A percentile compares a stretch with the other conserved stretches of the same genome.
phyloP scores from a whole-genome alignment of 2,329 filamentous ascomycete genomes.

The Alternaria sp. region DNA sequence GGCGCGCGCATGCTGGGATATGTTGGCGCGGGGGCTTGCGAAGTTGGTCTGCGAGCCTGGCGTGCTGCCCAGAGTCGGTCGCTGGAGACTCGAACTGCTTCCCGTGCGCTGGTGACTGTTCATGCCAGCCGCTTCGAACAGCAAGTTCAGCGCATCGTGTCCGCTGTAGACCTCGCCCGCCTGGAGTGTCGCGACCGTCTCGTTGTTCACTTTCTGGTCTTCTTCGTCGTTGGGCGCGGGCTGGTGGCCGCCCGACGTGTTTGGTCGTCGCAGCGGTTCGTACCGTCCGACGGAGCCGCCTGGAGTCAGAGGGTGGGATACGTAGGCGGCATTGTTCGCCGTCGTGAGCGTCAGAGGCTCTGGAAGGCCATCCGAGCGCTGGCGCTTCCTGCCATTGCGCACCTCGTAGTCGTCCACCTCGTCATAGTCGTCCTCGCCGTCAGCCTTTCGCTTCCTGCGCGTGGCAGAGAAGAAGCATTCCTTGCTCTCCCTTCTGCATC shows the following conservation, averaged over 20 bases:
- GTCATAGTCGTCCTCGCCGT: constrained; percentile 55
- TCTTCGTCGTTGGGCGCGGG: constrained; percentile 56
- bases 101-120: constrained; percentile 58
- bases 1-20: constrained; percentile 36
- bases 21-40: constrained; percentile 44
- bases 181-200: constrained; percentile 67
- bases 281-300: constrained; percentile 71
- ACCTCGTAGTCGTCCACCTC: constrained; percentile 69
- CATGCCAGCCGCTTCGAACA: constrained; percentile 80
- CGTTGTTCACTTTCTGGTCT: constrained; percentile 66
- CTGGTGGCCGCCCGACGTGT: constrained; percentile 37
- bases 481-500: constrained; percentile 93
- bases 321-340: constrained; percentile 34
- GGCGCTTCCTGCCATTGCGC: constrained; percentile 76
- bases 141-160: constrained; percentile 88
- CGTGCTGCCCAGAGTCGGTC: constrained; percentile 46
- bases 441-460: constrained; percentile 84
- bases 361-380: constrained; percentile 59
- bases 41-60: constrained; percentile 50
- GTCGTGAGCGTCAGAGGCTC: constrained; percentile 35
- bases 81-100: constrained; percentile 55
- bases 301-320: constrained; percentile 67
- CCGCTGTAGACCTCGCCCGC: constrained; percentile 81
- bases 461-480: constrained; percentile 97
- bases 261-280: constrained; percentile 72